phyloP scores from a whole-genome alignment of 805 yeast species.

The Cyberlindnera samutprakarnensis region DNA sequence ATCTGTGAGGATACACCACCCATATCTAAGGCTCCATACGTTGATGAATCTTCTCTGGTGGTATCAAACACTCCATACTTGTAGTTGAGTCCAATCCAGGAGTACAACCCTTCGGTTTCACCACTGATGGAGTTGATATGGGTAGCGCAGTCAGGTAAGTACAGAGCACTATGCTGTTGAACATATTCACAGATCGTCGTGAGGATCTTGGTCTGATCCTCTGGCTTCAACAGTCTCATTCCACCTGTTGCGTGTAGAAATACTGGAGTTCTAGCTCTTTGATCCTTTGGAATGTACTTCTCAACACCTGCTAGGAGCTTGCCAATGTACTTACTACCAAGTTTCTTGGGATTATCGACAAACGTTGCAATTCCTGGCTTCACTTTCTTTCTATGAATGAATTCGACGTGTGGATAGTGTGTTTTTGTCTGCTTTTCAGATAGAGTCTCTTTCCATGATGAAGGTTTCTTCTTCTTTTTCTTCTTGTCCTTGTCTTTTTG shows the following conservation, averaged over 20 bases:
- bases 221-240: slow-evolving; percentile 48
- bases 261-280: slow-evolving; percentile 56
- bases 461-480: too few relatives aligned
- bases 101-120: slow-evolving; percentile 57
- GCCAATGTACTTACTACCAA: slow-evolving; percentile 45
- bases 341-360: slow-evolving; percentile 37
- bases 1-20: slow-evolving; percentile 94
- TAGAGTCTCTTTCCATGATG: too few relatives aligned
- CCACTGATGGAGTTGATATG: slow-evolving; percentile 59
- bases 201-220: slow-evolving; percentile 39
- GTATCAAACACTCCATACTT: slow-evolving; percentile 35
- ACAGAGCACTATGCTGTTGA: slow-evolving; percentile 38
- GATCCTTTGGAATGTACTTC: slow-evolving; percentile 49
- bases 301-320: slow-evolving; percentile 41
- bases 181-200: slow-evolving; percentile 44
- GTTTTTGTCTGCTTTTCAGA: slow-evolving; percentile 1
- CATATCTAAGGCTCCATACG: slow-evolving; percentile 89
- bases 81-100: slow-evolving; percentile 60
- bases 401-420: slow-evolving; percentile 10
- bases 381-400: slow-evolving; percentile 20
- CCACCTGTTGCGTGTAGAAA: slow-evolving; percentile 69
- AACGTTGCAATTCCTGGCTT: slow-evolving; percentile 54
- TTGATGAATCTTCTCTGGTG: slow-evolving; percentile 29
- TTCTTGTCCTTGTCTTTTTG: slow-evolving; percentile 1
- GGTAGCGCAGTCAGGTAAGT: slow-evolving; percentile 50